Conservation (phyloP, 1,284 basidiomycete species). For the Leccinum subatratum region DNA sequence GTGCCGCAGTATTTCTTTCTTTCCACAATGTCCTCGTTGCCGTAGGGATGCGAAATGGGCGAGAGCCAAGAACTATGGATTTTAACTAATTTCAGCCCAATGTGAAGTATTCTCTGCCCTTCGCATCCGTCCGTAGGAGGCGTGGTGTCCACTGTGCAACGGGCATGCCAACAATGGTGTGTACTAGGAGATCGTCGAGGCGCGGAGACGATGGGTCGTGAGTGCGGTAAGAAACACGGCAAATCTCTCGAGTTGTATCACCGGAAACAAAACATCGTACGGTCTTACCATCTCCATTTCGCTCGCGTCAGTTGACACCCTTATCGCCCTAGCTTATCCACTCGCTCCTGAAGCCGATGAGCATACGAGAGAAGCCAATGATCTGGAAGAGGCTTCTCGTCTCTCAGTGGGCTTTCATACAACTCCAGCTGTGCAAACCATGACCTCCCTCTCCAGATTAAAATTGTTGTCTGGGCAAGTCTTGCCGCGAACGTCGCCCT, state of each 20-base stretch:
- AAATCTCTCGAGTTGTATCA: slow-evolving; percentile 72
- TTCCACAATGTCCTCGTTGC: not conserved
- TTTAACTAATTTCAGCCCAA: slow-evolving; percentile 5
- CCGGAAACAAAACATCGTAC: slow-evolving; percentile 74
- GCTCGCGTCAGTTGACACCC: slow-evolving; percentile 8
- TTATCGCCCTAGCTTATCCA: slow-evolving; percentile 60
- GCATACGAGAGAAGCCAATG: slow-evolving; percentile 71
- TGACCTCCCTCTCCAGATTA: slow-evolving; percentile 49
- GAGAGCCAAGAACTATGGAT: not conserved
- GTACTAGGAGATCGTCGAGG: slow-evolving; percentile 8
- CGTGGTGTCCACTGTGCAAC: not conserved
- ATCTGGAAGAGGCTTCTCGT: slow-evolving; percentile 59
- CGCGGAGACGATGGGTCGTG: slow-evolving; percentile 7
- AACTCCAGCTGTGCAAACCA: not conserved
- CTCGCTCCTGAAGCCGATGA: slow-evolving; percentile 78
- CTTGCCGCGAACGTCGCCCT: slow-evolving; percentile 72
- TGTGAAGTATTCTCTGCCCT: not conserved
- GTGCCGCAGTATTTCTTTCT: not conserved
- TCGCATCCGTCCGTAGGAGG: slow-evolving; percentile 1
- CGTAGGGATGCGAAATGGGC: not conserved
- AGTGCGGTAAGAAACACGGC: slow-evolving; percentile 40
- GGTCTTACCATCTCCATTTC: slow-evolving; percentile 20
- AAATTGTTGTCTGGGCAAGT: slow-evolving; percentile 83
- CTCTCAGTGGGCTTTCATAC: slow-evolving; percentile 48
- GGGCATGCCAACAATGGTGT: slow-evolving; percentile 5